phyloP scores from a whole-genome alignment of 2,329 filamentous ascomycete species.

The Pseudogymnoascus sp. region DNA sequence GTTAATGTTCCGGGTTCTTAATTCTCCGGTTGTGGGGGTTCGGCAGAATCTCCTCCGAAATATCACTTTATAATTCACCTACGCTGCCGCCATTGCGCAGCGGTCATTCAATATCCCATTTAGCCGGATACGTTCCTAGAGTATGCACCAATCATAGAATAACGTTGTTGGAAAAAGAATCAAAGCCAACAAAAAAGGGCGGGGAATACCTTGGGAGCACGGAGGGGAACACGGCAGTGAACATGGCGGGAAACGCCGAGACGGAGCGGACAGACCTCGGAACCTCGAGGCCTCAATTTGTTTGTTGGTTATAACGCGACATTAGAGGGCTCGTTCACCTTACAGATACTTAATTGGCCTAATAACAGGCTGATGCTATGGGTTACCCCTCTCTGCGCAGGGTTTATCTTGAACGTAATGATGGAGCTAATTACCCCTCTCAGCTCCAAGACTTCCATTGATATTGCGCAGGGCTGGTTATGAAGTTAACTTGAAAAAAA shows the following conservation, averaged over 20 bases:
- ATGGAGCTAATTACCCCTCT: background rate
- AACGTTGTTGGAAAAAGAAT: background rate
- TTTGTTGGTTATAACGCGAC: background rate
- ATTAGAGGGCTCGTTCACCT: background rate
- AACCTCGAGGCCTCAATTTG: background rate
- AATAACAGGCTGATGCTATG: background rate
- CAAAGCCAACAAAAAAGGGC: background rate
- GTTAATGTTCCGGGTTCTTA: background rate
- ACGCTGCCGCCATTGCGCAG: background rate
- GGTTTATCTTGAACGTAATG: background rate
- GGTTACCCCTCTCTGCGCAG: background rate
- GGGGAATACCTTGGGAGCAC: background rate
- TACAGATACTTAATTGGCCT: background rate
- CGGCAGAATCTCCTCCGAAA: background rate
- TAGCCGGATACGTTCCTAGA: background rate
- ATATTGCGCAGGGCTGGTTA: background rate
- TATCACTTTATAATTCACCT: background rate
- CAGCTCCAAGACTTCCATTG: background rate
- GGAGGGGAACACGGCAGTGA: background rate
- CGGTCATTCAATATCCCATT: background rate
- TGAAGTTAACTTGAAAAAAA: background rate
- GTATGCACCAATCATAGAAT: background rate
- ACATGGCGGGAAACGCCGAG: background rate
- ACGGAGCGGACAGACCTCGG: background rate
- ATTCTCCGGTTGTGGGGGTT: background rate